Percentiles rank a stretch among this genome's conserved stretches.
Conservation (phyloP, 768 basidiomycete species). For the Hericium coralloides region DNA sequence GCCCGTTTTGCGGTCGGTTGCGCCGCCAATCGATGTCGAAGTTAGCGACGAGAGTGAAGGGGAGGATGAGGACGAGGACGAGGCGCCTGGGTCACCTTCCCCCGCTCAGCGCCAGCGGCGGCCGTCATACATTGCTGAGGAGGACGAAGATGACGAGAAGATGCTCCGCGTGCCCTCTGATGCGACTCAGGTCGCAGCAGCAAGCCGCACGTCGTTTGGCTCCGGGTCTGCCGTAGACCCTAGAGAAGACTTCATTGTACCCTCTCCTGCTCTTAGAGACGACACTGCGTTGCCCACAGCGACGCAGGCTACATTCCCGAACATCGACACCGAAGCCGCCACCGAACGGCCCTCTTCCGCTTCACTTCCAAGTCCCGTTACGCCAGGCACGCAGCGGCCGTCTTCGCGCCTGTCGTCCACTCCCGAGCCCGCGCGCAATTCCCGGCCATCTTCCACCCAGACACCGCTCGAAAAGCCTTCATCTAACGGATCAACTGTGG, state of each 20-base stretch:
- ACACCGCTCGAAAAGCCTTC: neutral
- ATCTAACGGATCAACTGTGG: too few species aligned
- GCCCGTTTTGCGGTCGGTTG: conserved; percentile 20
- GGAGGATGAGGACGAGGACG: conserved; percentile 35
- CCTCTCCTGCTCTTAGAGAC: conserved; percentile 14
- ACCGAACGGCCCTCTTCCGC: neutral
- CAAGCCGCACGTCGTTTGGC: neutral
- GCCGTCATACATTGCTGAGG: conserved; percentile 61
- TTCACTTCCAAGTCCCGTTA: conserved; percentile 16
- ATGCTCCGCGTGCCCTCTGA: conserved; percentile 5
- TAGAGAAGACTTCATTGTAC: conserved; percentile 25
- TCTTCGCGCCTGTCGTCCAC: conserved; percentile 2
- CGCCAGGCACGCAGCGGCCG: conserved; percentile 15
- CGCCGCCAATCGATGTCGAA: conserved; percentile 67
- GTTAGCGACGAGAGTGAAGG: conserved; percentile 77
- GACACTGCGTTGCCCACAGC: conserved; percentile 21
- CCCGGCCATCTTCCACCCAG: neutral
- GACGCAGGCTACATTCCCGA: conserved; percentile 20
- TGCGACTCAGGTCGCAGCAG: neutral
- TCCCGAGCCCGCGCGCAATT: neutral
- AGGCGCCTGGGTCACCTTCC: neutral
- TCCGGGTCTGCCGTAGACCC: conserved; percentile 16
- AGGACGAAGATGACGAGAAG: conserved; percentile 48
- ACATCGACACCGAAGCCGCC: neutral
- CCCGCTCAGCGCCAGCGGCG: neutral